Percentiles rank a stretch among this genome's conserved stretches.
These are phyloP conservation scores for Krasilnikovozyma curviuscula DNA, from an alignment of 768 basidiomycete genomes.

Conservation along the genomic window DNA sequence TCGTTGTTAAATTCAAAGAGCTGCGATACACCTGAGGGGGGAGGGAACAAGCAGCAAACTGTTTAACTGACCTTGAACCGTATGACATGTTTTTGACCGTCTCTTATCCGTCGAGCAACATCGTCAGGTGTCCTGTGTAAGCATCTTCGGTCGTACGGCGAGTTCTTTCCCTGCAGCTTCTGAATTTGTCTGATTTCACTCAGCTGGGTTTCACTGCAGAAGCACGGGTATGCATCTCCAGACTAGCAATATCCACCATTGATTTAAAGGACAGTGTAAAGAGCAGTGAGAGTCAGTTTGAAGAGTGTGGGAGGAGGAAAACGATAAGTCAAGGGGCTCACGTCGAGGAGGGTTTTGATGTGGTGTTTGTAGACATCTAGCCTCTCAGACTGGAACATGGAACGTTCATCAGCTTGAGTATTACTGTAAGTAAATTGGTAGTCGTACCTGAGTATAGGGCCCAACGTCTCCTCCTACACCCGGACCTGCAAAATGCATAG, in stretches of 20 bases:
- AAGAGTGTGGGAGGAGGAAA: neutral
- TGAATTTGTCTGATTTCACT: conserved; percentile 47
- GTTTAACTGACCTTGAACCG: conserved; percentile 53
- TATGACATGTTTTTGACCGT: conserved; percentile 63
- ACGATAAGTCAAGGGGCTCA: conserved; percentile 25
- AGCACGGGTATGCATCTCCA: conserved; percentile 84
- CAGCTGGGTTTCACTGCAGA: conserved; percentile 62
- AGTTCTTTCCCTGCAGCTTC: conserved; percentile 50
- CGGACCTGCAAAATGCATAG: conserved; percentile 38
- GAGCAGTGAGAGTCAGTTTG: conserved; percentile 2
- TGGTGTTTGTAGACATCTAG: conserved; percentile 64
- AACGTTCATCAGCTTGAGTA: neutral
- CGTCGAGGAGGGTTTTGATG: conserved; percentile 54
- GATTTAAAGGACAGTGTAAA: neutral
- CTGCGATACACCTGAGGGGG: neutral
- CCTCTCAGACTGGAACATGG: conserved; percentile 51
- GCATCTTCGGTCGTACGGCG: conserved; percentile 76
- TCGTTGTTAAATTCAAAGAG: neutral
- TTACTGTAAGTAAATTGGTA: neutral
- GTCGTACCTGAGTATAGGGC: conserved; percentile 65
- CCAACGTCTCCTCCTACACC: conserved; percentile 52
- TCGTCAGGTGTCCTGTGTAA: conserved; percentile 74
- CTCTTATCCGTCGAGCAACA: conserved; percentile 46
- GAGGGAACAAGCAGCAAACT: neutral
- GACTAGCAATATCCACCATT: conserved; percentile 31